Conservation (phyloP, 306 rosid species). For the Castanospermum australe region DNA sequence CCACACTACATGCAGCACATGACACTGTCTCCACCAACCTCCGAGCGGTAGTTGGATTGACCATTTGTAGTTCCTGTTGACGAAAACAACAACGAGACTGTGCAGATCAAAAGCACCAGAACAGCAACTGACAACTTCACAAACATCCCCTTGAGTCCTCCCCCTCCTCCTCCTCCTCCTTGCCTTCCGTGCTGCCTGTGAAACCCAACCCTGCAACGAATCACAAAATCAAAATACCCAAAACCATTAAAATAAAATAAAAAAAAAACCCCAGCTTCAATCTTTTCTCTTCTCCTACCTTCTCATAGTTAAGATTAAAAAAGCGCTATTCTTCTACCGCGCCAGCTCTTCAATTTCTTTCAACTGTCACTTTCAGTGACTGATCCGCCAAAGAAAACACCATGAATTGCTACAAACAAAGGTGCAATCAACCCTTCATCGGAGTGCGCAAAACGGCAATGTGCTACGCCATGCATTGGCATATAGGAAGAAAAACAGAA, state of each 20-base stretch:
- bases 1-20: background rate
- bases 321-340: background rate
- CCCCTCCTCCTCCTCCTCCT: conserved; percentile 28
- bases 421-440: background rate
- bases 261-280: too few relatives aligned
- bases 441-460: too few relatives aligned
- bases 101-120: conserved; percentile 52
- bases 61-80: conserved; percentile 26
- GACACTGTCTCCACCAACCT: conserved; percentile 27
- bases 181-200: conserved; percentile 39
- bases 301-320: background rate
- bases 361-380: background rate
- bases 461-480: too few relatives aligned
- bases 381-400: background rate
- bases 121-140: conserved; percentile 49
- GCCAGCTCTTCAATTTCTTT: background rate
- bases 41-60: conserved; percentile 37
- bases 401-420: background rate
- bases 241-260: too few relatives aligned
- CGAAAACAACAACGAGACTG: conserved; percentile 48
- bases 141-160: conserved; percentile 46
- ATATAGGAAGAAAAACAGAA: too few relatives aligned
- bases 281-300: background rate
- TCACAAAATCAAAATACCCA: background rate
- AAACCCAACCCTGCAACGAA: conserved; percentile 43